phyloP scores from a whole-genome alignment of 192 early-diverging fungal species.

The Blastocladiella britannica region DNA sequence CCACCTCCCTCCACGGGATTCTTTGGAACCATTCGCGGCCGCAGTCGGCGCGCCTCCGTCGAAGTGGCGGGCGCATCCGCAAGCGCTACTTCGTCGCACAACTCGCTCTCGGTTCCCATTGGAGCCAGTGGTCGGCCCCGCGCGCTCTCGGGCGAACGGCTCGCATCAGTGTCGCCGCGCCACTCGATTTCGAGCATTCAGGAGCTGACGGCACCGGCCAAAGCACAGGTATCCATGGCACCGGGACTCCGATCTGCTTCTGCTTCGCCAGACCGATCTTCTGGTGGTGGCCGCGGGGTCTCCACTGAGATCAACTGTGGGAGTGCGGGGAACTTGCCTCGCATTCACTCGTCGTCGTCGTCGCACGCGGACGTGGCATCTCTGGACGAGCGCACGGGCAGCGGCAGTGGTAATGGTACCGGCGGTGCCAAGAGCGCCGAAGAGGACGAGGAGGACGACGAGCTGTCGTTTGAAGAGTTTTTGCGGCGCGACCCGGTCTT shows the following conservation, averaged over 20 bases:
- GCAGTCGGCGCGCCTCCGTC: too few species aligned
- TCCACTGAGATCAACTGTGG: too few species aligned
- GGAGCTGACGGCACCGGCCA: neutral
- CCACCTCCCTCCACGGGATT: neutral
- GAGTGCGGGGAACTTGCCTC: neutral
- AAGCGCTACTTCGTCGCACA: neutral
- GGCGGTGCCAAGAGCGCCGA: neutral
- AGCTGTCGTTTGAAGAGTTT: neutral
- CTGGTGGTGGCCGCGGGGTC: too few species aligned
- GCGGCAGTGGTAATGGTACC: neutral
- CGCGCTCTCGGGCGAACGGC: neutral
- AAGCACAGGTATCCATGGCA: neutral
- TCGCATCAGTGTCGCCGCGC: too few species aligned
- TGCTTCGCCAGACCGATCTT: too few species aligned
- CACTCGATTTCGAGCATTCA: neutral
- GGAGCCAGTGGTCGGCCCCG: neutral
- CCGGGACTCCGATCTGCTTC: too few species aligned
- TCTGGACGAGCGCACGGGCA: neutral
- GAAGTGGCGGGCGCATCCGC: too few species aligned
- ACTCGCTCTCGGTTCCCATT: neutral
- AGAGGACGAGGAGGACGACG: neutral
- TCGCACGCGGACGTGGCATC: neutral
- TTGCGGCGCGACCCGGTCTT: too few species aligned
- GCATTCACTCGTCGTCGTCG: neutral
- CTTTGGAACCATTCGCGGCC: neutral